Evolutionary conservation across 768 basidiomycete genomes (phyloP).

Genomic region (Ramaria sp.): DNA sequence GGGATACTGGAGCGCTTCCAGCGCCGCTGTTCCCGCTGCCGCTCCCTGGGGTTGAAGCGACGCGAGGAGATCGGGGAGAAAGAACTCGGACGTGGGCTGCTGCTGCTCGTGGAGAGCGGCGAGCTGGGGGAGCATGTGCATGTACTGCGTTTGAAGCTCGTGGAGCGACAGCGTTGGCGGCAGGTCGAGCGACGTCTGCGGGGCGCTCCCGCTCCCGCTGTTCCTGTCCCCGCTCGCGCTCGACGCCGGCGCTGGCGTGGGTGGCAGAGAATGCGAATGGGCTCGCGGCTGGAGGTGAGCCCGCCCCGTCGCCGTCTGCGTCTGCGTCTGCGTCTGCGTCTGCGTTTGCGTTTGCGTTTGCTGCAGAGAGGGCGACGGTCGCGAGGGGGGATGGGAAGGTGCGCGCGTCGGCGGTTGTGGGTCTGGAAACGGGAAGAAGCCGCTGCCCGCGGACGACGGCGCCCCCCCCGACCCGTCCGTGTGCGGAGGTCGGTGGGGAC

Average conservation of each 20-base stretch:
- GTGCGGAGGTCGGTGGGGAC: too few relatives aligned
- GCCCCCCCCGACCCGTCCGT: too few relatives aligned
- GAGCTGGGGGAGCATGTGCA: background rate
- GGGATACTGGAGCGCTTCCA: too few relatives aligned
- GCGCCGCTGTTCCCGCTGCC: too few relatives aligned
- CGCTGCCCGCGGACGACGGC: background rate
- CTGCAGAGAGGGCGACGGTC: background rate
- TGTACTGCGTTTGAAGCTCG: background rate
- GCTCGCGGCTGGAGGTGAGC: background rate
- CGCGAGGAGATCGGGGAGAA: background rate
- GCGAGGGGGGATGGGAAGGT: conserved; percentile 2
- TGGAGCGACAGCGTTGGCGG: background rate
- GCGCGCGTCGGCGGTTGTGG: conserved; percentile 4
- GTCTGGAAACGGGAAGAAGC: conserved; percentile 5
- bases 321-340: background rate
- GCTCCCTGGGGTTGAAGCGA: too few relatives aligned
- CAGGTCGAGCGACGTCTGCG: too few relatives aligned
- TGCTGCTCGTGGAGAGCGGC: background rate
- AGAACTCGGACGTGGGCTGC: background rate
- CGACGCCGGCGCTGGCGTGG: too few relatives aligned
- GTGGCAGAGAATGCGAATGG: conserved; percentile 2
- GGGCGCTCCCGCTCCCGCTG: too few relatives aligned
- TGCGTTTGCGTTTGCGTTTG: background rate
- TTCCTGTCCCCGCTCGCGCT: too few relatives aligned
- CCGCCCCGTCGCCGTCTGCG: background rate